Base-by-base conservation (phyloP, 75 land plant species). In the Pinus tabuliformis region DNA sequence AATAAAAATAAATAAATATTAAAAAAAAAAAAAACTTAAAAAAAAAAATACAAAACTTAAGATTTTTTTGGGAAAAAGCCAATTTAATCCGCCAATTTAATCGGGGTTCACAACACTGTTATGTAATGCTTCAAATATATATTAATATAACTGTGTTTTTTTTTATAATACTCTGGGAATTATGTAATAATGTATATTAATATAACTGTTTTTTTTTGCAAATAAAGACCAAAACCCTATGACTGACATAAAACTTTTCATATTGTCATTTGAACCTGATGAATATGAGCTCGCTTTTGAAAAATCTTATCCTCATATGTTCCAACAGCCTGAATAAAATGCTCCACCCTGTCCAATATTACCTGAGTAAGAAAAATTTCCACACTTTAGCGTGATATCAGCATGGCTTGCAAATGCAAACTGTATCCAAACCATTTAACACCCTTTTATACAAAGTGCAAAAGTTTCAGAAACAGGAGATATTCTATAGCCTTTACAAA, bases 221-320 rank as follows among this genome's bases (percentile, higher is more conserved):
- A 42, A 68, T 8, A 20, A 68, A 9, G n/a, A 4, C 42, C 9
- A 68, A 68, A 37, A 42, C 3, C 22, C 12, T 49, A n/a, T 20
- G 54, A 68, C 13, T n/a, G 36, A 42, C 37, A 30, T 39, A 39
- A 39, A 37, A 5, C n/a, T 39, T 68, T 20, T 16, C 12, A 62
- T 2, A 39, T 21, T 68, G 8, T 18, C 13, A 16, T 20, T 2
- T 30, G 39, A 68, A 8, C 89, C 85, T 85, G 86, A 30, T 39
- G 76, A 14, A 86, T 30, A 39, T 78, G 77, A 4, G 85, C 62
- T 78, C 95, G 79, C 75, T 86, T 90, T 57, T 78, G 57, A 76
- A 92, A 92, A 64, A 92, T 92, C 24, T 56, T 76, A 1, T 90
- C 89, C 57, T 92, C 95, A 58, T 74, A 80, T 15, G 78, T n/a